Evolutionary conservation across 257 asterid species (phyloP).

Genomic region (Penstemon newberryi): DNA sequence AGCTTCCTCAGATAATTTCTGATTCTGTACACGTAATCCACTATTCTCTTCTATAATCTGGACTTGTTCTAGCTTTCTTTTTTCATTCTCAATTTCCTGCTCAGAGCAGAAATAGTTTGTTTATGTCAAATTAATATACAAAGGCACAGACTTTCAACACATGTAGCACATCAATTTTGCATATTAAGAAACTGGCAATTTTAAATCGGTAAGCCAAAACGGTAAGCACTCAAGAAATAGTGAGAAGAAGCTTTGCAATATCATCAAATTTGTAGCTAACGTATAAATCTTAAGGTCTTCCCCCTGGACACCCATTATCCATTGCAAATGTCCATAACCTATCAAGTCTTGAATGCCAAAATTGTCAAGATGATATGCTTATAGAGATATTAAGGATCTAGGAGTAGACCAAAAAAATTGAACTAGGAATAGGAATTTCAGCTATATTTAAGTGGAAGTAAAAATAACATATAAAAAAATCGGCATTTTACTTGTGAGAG

Average conservation of each 20-base stretch:
- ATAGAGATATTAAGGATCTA: not conserved
- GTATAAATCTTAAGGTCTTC: too few relatives aligned
- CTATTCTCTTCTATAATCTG: conserved; percentile 83
- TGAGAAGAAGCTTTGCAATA: not conserved
- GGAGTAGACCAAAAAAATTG: not conserved
- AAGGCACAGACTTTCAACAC: not conserved
- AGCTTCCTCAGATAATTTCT: conserved; percentile 89
- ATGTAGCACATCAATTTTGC: conserved; percentile 7
- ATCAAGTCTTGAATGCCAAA: not conserved
- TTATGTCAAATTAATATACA: not conserved
- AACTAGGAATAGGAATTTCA: not conserved
- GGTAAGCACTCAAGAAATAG: not conserved
- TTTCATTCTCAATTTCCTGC: conserved; percentile 90
- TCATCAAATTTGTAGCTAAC: not conserved
- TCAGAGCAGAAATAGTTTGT: conserved; percentile 25
- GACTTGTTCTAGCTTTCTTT: conserved; percentile 70
- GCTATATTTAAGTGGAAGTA: not conserved
- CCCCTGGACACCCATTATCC: too few relatives aligned
- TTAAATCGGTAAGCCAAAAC: not conserved
- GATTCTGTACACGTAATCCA: conserved; percentile 78
- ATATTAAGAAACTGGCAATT: conserved; percentile 6
- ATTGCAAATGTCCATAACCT: not conserved
- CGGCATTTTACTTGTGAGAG: not conserved
- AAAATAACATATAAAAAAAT: not conserved
- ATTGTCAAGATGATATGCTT: not conserved